These are phyloP conservation scores for Mycena epipterygia DNA, from an alignment of 768 basidiomycete species.

Conservation along the genomic window DNA sequence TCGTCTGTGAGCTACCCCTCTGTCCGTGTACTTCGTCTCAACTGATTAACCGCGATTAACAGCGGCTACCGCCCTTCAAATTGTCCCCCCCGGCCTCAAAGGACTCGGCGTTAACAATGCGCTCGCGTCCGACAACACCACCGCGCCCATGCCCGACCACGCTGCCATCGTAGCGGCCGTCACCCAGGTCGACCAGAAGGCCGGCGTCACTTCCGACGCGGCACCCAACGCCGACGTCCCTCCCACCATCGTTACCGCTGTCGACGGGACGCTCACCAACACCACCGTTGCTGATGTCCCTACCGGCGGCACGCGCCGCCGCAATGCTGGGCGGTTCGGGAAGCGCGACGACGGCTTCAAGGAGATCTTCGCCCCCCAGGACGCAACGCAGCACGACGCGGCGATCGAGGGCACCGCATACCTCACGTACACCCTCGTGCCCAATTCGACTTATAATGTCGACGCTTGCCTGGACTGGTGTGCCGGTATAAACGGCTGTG, in stretches of 20 bases:
- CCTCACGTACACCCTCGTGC: slow-evolving; percentile 60
- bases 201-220: slow-evolving; percentile 13
- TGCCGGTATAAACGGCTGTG: slow-evolving; percentile 53
- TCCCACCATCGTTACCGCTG: slow-evolving; percentile 55
- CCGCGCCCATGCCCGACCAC: slow-evolving; percentile 28
- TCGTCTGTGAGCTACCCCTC: slow-evolving; percentile 12
- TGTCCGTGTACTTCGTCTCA: not conserved
- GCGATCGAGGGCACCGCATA: slow-evolving; percentile 64
- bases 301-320: slow-evolving; percentile 11
- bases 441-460: slow-evolving; percentile 60
- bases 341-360: slow-evolving; percentile 38
- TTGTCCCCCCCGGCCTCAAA: slow-evolving; percentile 45
- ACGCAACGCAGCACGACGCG: slow-evolving; percentile 41
- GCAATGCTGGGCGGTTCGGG: slow-evolving; percentile 21
- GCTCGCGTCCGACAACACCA: slow-evolving; percentile 37
- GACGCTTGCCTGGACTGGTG: slow-evolving; percentile 59
- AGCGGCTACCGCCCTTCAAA: slow-evolving; percentile 39
- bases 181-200: slow-evolving; percentile 35
- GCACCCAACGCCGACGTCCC: slow-evolving; percentile 26
- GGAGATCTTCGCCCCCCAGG: slow-evolving; percentile 5
- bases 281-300: slow-evolving; percentile 32
- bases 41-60: slow-evolving; percentile 6
- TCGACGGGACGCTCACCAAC: slow-evolving; percentile 56
- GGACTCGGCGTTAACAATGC: slow-evolving; percentile 33
- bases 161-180: slow-evolving; percentile 26